A percentile compares a stretch with the other conserved stretches of the same genome.
Evolutionary conservation across 202 grass and related monocot genomes (phyloP).

Genomic region (Schoenoplectus tabernaemontani): DNA sequence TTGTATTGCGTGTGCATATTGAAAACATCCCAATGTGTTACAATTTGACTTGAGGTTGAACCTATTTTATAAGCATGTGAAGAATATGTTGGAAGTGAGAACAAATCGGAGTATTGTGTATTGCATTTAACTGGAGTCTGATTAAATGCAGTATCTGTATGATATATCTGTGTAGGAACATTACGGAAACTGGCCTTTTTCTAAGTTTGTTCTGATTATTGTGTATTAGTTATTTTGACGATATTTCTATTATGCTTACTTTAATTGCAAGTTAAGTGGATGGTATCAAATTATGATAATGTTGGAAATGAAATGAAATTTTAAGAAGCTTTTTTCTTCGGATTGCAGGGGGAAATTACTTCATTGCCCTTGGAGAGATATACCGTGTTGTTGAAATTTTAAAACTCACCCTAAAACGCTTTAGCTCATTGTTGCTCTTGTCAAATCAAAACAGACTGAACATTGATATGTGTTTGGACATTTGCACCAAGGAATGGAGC

Average conservation of each 20-base stretch:
- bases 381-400: slow-evolving; percentile 17
- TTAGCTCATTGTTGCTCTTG: background rate
- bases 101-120: background rate
- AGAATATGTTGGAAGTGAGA: background rate
- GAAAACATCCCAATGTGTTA: background rate
- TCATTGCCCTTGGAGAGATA: slow-evolving; percentile 28
- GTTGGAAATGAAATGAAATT: background rate
- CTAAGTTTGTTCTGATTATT: background rate
- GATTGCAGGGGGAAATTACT: slow-evolving; percentile 13
- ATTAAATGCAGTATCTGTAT: background rate
- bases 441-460: slow-evolving; percentile 5
- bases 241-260: background rate
- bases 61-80: background rate
- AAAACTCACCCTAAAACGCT: slow-evolving; percentile 4
- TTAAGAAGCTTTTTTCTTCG: background rate
- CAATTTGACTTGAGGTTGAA: background rate
- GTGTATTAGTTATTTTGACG: background rate
- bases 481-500: slow-evolving; percentile 1
- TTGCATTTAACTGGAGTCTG: background rate
- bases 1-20: background rate
- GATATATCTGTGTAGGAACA: background rate
- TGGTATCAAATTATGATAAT: background rate
- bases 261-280: background rate
- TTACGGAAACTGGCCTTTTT: background rate
- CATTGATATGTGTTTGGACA: slow-evolving; percentile 10